Percentiles rank a stretch among this genome's conserved stretches.
Evolutionary conservation across 495 filamentous ascomycete species (phyloP).

Genomic region (Sporormia fimetaria): DNA sequence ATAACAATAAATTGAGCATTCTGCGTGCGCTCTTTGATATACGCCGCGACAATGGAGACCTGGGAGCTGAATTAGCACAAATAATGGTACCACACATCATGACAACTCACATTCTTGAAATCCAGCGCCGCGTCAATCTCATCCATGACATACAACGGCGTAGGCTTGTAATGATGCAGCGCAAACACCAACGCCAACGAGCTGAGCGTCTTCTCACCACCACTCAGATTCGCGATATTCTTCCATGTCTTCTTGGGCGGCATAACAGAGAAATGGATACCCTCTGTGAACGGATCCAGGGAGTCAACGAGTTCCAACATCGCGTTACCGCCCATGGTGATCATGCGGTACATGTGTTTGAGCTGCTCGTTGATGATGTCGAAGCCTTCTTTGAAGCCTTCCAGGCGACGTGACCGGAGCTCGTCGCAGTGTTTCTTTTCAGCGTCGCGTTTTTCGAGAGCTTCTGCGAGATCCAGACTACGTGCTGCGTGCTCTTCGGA

Average conservation of each 20-base stretch:
- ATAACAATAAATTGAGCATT: slow-evolving; percentile 99
- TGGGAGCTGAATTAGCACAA: slow-evolving; percentile 32
- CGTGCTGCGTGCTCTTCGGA: slow-evolving; percentile 77
- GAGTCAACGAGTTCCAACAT: slow-evolving; percentile 94
- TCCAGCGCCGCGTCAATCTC: slow-evolving; percentile 98
- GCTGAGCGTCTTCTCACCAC: slow-evolving; percentile 94
- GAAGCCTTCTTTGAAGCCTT: slow-evolving; percentile 98
- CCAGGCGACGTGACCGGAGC: slow-evolving; percentile 73
- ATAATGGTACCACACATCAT: neutral
- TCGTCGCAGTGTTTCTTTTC: slow-evolving; percentile 87
- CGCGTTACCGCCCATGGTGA: slow-evolving; percentile 98
- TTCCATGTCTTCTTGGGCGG: slow-evolving; percentile 99
- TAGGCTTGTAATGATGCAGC: slow-evolving; percentile 95
- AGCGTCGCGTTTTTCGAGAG: slow-evolving; percentile 63
- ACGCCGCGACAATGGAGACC: slow-evolving; percentile 96
- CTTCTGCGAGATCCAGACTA: slow-evolving; percentile 63
- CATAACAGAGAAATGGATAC: slow-evolving; percentile 95
- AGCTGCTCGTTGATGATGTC: slow-evolving; percentile 84
- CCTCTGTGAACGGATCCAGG: slow-evolving; percentile 91
- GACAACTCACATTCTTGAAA: slow-evolving; percentile 77
- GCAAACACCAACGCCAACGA: slow-evolving; percentile 93
- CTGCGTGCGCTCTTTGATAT: slow-evolving; percentile 98
- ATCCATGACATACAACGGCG: slow-evolving; percentile 97
- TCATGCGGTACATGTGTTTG: slow-evolving; percentile 99
- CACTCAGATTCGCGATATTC: slow-evolving; percentile 89